Evolutionary conservation across 306 rosid species (phyloP), one percentile per base, ranked within the genome.

Genomic region (Trifolium dubium): DNA sequence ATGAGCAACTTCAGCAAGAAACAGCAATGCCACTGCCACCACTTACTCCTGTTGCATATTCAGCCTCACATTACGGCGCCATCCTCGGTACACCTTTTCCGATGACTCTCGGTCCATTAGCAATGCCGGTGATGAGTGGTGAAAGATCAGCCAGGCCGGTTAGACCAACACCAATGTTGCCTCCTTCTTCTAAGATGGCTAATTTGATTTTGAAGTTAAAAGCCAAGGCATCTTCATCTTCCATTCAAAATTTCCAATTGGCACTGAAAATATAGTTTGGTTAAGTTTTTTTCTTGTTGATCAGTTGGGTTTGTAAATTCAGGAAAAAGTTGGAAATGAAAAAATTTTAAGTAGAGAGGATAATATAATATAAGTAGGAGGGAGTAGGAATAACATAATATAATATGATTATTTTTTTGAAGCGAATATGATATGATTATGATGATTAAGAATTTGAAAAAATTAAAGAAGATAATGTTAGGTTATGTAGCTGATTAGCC

Each of bases 111-210:
- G 3, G 86, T 31, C 87, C 84, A 63, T 74, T 23, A 8, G 74
- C 55, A 29, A n/a, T 72, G 18, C 83, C 93, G 14, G 67, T 67
- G 49, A 61, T 53, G 3, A 75, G 49, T 19, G 79, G 71, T 8
- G 92, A 82, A 15, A 64, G 46, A 58, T 64, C 71, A 8, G 15
- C 75, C 19, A 87, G 81, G 77, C 83, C 83, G 30, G 67, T 83
- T 29, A 89, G 92, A 86, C 97, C 96, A 40, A 88, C 83, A 37
- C 92, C 92, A 34, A 85, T 85, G 3, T 64, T 79, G 34, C 88
- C 89, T 73, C 92, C 96, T 15, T 89, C 87, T 18, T 65, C 87
- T 3, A 93, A 89, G 80, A 71, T 91, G 90, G 89, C 97, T 3
- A 80, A 76, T 18, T 78, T 23, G 23, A 23, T 0, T 2, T 0